Percentiles rank a stretch among this genome's conserved stretches.
Conservation (phyloP, 2,329 filamentous ascomycete genomes). For the Hysterium pulicare region DNA sequence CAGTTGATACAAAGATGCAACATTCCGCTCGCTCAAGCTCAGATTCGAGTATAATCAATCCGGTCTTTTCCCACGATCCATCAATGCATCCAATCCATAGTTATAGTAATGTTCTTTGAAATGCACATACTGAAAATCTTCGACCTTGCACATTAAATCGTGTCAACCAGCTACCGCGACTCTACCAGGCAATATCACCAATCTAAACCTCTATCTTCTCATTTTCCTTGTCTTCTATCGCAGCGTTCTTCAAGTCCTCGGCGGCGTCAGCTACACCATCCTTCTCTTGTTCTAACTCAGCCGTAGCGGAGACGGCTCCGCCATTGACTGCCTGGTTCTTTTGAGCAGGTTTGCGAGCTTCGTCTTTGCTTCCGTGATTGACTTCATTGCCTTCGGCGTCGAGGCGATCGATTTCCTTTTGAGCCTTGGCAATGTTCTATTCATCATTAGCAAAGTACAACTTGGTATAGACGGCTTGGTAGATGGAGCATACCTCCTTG, state of each 20-base stretch:
- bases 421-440: constrained; percentile 93
- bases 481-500: constrained; percentile 66
- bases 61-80: too few species aligned
- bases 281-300: constrained; percentile 56
- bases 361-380: constrained; percentile 52
- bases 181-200: too few species aligned
- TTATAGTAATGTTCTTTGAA: too few species aligned
- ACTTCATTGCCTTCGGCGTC: constrained; percentile 65
- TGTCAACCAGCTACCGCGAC: too few species aligned
- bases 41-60: too few species aligned
- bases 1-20: too few species aligned
- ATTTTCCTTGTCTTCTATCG: constrained; percentile 52
- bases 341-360: constrained; percentile 52
- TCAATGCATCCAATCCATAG: too few species aligned
- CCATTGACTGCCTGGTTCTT: constrained; percentile 54
- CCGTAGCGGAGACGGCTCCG: constrained; percentile 47
- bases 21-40: too few species aligned
- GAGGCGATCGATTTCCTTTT: constrained; percentile 89
- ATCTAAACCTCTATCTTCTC: constrained; percentile 25
- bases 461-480: background rate
- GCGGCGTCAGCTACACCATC: constrained; percentile 57
- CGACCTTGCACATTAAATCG: too few species aligned
- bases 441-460: constrained; percentile 11
- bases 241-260: constrained; percentile 59
- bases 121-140: too few species aligned